Evolutionary conservation across 768 basidiomycete genomes (phyloP), one percentile per base, ranked within the genome.

Genomic region (Guyanaporus albipodus): DNA sequence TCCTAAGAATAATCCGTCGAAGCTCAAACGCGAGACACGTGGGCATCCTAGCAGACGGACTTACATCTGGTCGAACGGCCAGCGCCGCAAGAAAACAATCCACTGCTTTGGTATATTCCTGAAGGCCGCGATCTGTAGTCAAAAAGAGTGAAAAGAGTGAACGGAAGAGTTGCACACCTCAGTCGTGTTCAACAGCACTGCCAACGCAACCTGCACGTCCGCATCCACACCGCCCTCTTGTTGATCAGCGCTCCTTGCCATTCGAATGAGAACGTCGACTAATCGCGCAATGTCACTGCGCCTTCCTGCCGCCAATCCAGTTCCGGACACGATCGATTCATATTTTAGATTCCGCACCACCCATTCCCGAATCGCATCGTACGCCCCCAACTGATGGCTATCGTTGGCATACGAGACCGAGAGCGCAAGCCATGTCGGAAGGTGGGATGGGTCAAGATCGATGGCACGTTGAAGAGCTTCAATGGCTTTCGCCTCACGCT

Each of bases 61-160:
- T n/a, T 61, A 96, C 94, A 44, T 92, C 84, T 2, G 93, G 95
- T 48, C 91, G 76, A 41, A 92, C 83, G 4, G 83, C 83, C 49
- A 98, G 69, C 1, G 96, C 96, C 0, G 94, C 77, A 38, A 75
- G 74, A 70, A 99, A 97, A 71, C 96, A 99, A 63, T 99, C 96
- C 50, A 86, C 83, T 0, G 95, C 92, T 64, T 92, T 94, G 18
- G 71, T 75, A 58, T 91, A 98, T 36, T 97, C 94, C 90, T 93
- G 27, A 50, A 22, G 26, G 24, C 31, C 6, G 28, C n/a, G 4
- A 23, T 32, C 14, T 21, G 8, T 11, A 6, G 17, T 46, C 14
- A n/a, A 17, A 33, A 48, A 42, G 17, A n/a, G 10, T 8, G 15
- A 29, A 34, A 22, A 31, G 21, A 12, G 17, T 15, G 1, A 37